Evolutionary conservation across 2,329 filamentous ascomycete genomes (phyloP).

Genomic region (Stemphylium beticola): DNA sequence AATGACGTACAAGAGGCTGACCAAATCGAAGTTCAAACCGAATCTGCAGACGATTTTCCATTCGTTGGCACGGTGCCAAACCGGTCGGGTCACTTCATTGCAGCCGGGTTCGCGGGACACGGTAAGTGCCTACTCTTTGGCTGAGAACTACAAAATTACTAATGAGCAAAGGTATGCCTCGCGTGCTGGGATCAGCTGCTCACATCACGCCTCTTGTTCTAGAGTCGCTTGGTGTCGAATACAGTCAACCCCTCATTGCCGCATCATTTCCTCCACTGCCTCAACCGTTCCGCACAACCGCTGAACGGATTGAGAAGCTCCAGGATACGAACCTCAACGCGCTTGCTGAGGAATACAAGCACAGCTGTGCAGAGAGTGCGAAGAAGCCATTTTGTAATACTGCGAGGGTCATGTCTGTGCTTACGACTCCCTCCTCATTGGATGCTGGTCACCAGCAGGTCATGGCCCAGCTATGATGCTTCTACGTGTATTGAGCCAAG

Average conservation of each 20-base stretch:
- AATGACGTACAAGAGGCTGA: too few species aligned
- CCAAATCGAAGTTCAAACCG: not conserved
- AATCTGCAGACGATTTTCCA: slow-evolving; percentile 12
- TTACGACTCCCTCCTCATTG: too few species aligned
- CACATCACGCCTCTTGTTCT: slow-evolving; percentile 14
- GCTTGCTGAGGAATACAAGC: not conserved
- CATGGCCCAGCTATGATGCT: too few species aligned
- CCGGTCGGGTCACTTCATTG: slow-evolving; percentile 11
- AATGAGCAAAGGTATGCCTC: slow-evolving; percentile 10
- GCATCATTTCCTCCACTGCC: slow-evolving; percentile 12
- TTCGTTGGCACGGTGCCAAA: slow-evolving; percentile 13
- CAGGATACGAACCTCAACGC: slow-evolving; percentile 4
- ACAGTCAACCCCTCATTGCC: slow-evolving; percentile 7
- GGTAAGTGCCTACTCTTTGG: slow-evolving; percentile 1
- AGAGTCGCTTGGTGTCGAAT: slow-evolving; percentile 7
- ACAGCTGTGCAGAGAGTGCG: slow-evolving; percentile 7
- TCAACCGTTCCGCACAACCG: slow-evolving; percentile 10
- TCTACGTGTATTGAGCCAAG: too few species aligned
- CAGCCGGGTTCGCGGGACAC: slow-evolving; percentile 15
- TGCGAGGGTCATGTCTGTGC: not conserved
- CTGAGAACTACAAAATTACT: not conserved
- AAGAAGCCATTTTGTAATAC: slow-evolving; percentile 16
- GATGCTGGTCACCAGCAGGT: too few species aligned
- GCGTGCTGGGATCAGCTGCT: slow-evolving; percentile 12
- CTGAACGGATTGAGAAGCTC: slow-evolving; percentile 11